These are phyloP conservation scores for Amauroascus niger DNA, from an alignment of 2,329 filamentous ascomycete species.

Conservation along the genomic window DNA sequence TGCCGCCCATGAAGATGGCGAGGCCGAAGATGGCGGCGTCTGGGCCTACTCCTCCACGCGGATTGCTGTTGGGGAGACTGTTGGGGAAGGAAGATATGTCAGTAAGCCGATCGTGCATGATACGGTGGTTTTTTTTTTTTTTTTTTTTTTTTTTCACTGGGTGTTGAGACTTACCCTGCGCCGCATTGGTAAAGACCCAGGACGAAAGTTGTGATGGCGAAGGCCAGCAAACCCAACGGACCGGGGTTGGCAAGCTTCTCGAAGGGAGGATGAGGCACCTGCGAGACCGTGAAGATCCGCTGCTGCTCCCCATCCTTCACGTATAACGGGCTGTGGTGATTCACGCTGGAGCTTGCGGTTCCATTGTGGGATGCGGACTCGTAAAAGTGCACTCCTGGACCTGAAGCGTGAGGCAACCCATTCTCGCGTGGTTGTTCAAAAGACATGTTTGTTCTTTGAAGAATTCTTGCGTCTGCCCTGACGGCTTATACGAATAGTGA, in stretches of 20 bases:
- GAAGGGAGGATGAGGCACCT: slow-evolving; percentile 12
- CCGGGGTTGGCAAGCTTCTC: slow-evolving; percentile 45
- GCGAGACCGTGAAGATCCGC: slow-evolving; percentile 10
- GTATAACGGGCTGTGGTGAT: not conserved
- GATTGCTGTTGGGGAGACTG: slow-evolving; percentile 22
- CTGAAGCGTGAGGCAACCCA: not conserved
- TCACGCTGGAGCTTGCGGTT: not conserved
- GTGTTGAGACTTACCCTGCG: slow-evolving; percentile 44
- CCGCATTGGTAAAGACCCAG: slow-evolving; percentile 43
- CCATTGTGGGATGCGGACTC: not conserved
- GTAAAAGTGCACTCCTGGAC: not conserved
- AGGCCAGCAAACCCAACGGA: slow-evolving; percentile 52
- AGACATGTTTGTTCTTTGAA: not conserved
- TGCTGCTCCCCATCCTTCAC: not conserved
- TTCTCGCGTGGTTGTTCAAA: not conserved
- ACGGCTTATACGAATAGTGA: not conserved
- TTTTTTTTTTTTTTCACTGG: no score
- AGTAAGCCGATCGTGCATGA: not conserved
- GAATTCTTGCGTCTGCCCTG: no score
- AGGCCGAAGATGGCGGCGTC: slow-evolving; percentile 24
- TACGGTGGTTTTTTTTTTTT: not conserved
- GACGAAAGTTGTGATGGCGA: slow-evolving; percentile 57
- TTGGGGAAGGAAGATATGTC: not conserved
- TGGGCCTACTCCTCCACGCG: slow-evolving; percentile 19
- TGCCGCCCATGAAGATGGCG: slow-evolving; percentile 25